phyloP scores from a whole-genome alignment of 192 early-diverging fungal genomes.

The Coemansia sp. region DNA sequence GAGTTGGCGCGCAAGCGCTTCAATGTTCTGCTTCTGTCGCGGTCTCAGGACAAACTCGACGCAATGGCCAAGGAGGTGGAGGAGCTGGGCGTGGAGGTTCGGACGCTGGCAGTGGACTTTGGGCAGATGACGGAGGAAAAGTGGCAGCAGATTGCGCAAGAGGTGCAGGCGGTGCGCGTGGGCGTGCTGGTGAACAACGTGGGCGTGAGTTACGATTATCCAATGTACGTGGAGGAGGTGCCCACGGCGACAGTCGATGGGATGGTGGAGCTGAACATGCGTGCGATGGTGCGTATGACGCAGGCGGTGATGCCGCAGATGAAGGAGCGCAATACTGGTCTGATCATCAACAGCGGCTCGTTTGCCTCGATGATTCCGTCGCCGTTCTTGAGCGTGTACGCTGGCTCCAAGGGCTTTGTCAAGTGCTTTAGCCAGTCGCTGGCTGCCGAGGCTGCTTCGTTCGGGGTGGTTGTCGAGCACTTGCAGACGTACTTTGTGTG shows the following conservation, averaged over 20 bases:
- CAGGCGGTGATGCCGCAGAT: conserved; percentile 78
- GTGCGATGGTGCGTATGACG: conserved; percentile 79
- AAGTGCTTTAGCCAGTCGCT: conserved; percentile 87
- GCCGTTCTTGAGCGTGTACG: conserved; percentile 86
- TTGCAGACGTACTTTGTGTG: conserved; percentile 96
- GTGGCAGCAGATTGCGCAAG: conserved; percentile 64
- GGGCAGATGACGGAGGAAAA: conserved; percentile 49
- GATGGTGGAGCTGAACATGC: conserved; percentile 87
- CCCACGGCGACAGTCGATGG: conserved; percentile 59
- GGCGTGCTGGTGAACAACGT: conserved; percentile 89
- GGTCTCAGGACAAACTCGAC: conserved; percentile 80
- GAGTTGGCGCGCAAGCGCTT: conserved; percentile 82
- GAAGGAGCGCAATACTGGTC: conserved; percentile 70
- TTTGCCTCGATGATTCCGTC: conserved; percentile 83
- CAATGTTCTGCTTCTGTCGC: conserved; percentile 82
- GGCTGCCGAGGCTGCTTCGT: conserved; percentile 69
- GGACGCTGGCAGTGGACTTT: conserved; percentile 82
- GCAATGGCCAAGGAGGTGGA: conserved; percentile 66
- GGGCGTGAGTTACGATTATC: conserved; percentile 87
- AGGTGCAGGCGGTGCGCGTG: conserved; percentile 58
- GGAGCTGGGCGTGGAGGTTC: conserved; percentile 62
- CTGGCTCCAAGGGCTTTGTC: conserved; percentile 91
- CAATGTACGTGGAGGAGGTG: conserved; percentile 83
- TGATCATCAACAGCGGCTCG: conserved; percentile 93
- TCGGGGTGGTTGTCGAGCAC: conserved; percentile 83